phyloP scores from a whole-genome alignment of 148 eudicot species.

The Gaultheria prostrata region DNA sequence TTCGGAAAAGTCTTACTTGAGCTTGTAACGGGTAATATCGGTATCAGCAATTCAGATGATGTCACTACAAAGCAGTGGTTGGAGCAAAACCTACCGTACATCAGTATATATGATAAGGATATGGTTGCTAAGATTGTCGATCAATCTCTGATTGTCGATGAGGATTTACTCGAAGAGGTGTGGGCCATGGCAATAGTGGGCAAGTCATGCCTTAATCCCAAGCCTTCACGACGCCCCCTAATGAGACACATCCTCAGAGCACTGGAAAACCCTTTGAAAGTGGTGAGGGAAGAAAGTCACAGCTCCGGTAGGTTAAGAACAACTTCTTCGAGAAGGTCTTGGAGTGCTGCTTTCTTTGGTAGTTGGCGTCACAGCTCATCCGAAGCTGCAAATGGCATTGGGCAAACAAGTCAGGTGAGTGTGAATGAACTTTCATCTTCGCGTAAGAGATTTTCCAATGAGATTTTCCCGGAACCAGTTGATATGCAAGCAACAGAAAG shows the following conservation, averaged over 20 bases:
- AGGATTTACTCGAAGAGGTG: slow-evolving; percentile 45
- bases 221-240: slow-evolving; percentile 34
- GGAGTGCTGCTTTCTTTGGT: slow-evolving; percentile 42
- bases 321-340: slow-evolving; percentile 34
- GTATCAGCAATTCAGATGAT: slow-evolving; percentile 30
- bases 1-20: slow-evolving; percentile 43
- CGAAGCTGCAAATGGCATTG: slow-evolving; percentile 12
- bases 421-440: slow-evolving; percentile 24
- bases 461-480: slow-evolving; percentile 38
- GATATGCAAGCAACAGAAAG: slow-evolving; percentile 31
- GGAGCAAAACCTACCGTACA: slow-evolving; percentile 24
- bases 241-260: slow-evolving; percentile 44
- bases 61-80: slow-evolving; percentile 25
- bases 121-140: slow-evolving; percentile 35
- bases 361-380: slow-evolving; percentile 46
- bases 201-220: slow-evolving; percentile 44
- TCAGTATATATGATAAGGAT: slow-evolving; percentile 33
- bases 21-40: slow-evolving; percentile 45
- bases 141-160: slow-evolving; percentile 36
- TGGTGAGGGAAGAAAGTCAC: slow-evolving; percentile 36
- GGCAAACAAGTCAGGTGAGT: slow-evolving; percentile 22
- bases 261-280: slow-evolving; percentile 43
- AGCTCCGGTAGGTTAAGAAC: slow-evolving; percentile 34
- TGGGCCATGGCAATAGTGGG: slow-evolving; percentile 52
- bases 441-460: slow-evolving; percentile 36